Evolutionary conservation across 2,329 filamentous ascomycete species (phyloP).

Genomic region (Beauveria caledonica): DNA sequence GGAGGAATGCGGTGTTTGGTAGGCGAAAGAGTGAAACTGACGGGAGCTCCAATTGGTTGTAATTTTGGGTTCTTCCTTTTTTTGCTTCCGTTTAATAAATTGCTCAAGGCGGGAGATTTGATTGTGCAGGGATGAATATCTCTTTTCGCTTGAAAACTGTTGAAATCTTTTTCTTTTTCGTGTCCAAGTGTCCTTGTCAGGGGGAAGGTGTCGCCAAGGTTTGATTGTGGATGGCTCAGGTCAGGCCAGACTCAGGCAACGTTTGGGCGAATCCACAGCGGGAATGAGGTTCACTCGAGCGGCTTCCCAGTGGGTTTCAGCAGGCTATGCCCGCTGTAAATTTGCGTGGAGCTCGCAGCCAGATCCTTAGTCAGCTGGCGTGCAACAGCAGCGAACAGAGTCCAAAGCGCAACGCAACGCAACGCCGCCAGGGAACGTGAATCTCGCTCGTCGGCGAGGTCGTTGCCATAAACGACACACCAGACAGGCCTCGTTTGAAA

Average conservation of each 20-base stretch:
- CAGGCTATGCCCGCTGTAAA: neutral
- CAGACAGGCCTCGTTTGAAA: neutral
- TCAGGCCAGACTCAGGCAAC: neutral
- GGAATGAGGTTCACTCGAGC: neutral
- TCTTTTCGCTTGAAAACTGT: neutral
- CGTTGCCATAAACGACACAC: neutral
- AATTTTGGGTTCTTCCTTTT: neutral
- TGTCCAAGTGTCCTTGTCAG: neutral
- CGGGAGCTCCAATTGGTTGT: neutral
- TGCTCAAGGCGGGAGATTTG: constrained; percentile 1
- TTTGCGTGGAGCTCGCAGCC: neutral
- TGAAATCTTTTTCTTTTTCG: neutral
- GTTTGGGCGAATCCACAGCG: neutral
- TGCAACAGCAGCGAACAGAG: neutral
- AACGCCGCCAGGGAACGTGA: neutral
- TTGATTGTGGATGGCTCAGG: neutral
- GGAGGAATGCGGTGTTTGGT: constrained; percentile 1
- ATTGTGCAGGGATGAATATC: neutral
- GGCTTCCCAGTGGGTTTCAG: neutral
- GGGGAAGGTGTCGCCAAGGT: neutral
- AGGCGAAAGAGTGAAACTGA: neutral
- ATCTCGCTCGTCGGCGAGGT: neutral
- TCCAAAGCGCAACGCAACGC: too few species aligned
- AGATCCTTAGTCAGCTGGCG: constrained; percentile 5
- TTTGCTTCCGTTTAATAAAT: neutral